phyloP scores from a whole-genome alignment of 352 stramenopile genomes.

The Hyaloperonospora arabidopsidis region DNA sequence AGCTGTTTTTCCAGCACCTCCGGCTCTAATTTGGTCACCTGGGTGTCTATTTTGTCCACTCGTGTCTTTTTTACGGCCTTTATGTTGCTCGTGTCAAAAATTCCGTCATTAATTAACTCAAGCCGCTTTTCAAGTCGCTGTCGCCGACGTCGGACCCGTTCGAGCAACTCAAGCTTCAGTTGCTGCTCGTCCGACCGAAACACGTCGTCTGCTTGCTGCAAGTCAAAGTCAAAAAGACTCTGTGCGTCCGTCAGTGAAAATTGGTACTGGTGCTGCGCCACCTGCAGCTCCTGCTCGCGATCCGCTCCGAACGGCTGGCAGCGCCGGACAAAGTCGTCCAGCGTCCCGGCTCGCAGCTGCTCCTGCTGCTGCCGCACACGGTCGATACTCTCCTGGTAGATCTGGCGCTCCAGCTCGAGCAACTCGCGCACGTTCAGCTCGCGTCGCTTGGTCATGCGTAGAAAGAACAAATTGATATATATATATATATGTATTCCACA shows the following conservation, averaged over 20 bases:
- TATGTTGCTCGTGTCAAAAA: slow-evolving; percentile 13
- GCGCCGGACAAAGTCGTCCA: slow-evolving; percentile 55
- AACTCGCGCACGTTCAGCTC: slow-evolving; percentile 58
- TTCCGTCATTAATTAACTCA: slow-evolving; percentile 38
- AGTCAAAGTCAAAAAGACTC: slow-evolving; percentile 66
- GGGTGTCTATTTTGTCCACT: background rate
- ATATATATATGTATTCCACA: too few species aligned
- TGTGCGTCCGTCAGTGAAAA: slow-evolving; percentile 46
- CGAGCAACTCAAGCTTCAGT: slow-evolving; percentile 34
- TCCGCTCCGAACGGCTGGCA: slow-evolving; percentile 56
- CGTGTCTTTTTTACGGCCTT: background rate
- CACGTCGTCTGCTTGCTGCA: slow-evolving; percentile 63
- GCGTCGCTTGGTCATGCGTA: slow-evolving; percentile 3
- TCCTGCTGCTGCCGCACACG: slow-evolving; percentile 42
- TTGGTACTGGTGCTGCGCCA: slow-evolving; percentile 42
- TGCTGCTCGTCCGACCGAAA: slow-evolving; percentile 35
- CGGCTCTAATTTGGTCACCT: background rate
- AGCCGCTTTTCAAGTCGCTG: slow-evolving; percentile 66
- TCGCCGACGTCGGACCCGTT: slow-evolving; percentile 35
- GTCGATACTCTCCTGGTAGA: slow-evolving; percentile 82
- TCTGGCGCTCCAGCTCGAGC: slow-evolving; percentile 69
- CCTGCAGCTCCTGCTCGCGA: slow-evolving; percentile 36
- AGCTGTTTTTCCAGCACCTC: slow-evolving; percentile 27
- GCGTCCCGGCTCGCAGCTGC: slow-evolving; percentile 33
- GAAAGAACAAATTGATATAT: too few species aligned